Evolutionary conservation across 352 stramenopile genomes (phyloP).

Genomic region (Pythium pyrilobum): DNA sequence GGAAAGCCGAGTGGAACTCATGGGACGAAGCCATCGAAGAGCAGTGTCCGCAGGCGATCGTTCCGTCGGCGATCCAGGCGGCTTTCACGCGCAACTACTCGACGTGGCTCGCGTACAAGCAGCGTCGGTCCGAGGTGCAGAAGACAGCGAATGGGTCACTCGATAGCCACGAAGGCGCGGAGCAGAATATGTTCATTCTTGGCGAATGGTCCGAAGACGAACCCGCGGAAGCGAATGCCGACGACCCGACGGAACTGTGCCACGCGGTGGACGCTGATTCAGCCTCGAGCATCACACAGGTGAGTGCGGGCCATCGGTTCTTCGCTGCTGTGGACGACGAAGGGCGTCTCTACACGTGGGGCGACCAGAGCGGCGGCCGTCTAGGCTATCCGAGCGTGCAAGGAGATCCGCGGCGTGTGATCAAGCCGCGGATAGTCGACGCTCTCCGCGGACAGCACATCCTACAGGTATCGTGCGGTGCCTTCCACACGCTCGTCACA

Average conservation of each 20-base stretch:
- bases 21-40: slow-evolving; percentile 12
- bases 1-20: background rate
- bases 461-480: slow-evolving; percentile 55
- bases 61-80: slow-evolving; percentile 5
- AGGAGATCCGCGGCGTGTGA: slow-evolving; percentile 38
- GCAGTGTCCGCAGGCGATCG: slow-evolving; percentile 14
- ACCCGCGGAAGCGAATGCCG: slow-evolving; percentile 1
- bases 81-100: slow-evolving; percentile 19
- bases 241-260: no score
- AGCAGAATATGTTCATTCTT: slow-evolving; percentile 31
- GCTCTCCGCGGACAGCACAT: slow-evolving; percentile 33
- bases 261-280: no score
- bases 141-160: background rate
- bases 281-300: slow-evolving; percentile 23
- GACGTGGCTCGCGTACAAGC: background rate
- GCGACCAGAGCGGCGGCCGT: slow-evolving; percentile 50
- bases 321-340: slow-evolving; percentile 43
- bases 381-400: slow-evolving; percentile 47
- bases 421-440: slow-evolving; percentile 29
- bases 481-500: slow-evolving; percentile 61
- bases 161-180: background rate
- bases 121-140: background rate
- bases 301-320: slow-evolving; percentile 49
- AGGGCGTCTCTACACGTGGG: slow-evolving; percentile 51
- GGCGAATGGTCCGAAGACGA: slow-evolving; percentile 39